A percentile compares a stretch with the other conserved stretches of the same genome.
Evolutionary conservation across 2,329 filamentous ascomycete species (phyloP).

Genomic region (Calonectria pseudoturangicola): DNA sequence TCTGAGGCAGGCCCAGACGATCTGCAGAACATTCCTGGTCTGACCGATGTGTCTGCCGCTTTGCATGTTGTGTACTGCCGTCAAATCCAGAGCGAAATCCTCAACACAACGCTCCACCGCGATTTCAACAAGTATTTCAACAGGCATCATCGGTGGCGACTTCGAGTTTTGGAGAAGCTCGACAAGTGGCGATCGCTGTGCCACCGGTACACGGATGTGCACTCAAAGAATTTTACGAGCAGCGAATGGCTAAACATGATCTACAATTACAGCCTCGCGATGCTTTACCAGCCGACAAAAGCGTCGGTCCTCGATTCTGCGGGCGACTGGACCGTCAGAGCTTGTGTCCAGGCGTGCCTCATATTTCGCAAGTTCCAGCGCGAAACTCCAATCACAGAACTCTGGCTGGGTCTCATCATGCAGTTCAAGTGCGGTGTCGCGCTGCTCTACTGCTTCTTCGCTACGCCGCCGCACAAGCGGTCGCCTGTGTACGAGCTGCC

Average conservation of each 20-base stretch:
- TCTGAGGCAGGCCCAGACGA: background rate
- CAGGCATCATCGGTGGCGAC: background rate
- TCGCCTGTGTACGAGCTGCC: slow-evolving; percentile 11
- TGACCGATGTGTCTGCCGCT: slow-evolving; percentile 8
- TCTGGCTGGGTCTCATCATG: slow-evolving; percentile 16
- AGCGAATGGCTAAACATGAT: slow-evolving; percentile 26
- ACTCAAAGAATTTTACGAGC: slow-evolving; percentile 12
- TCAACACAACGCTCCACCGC: slow-evolving; percentile 14
- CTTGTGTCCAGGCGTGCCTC: slow-evolving; percentile 4
- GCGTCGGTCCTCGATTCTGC: background rate
- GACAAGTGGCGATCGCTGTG: slow-evolving; percentile 9
- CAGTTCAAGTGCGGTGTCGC: slow-evolving; percentile 13
- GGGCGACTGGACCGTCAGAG: slow-evolving; percentile 10
- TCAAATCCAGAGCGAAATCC: slow-evolving; percentile 16
- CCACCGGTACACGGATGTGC: slow-evolving; percentile 4
- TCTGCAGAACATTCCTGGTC: slow-evolving; percentile 4
- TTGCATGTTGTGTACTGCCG: slow-evolving; percentile 16
- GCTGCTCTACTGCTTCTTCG: slow-evolving; percentile 16
- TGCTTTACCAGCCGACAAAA: slow-evolving; percentile 16
- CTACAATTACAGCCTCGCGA: slow-evolving; percentile 15
- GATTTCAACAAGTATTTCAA: slow-evolving; percentile 15
- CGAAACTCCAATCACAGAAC: slow-evolving; percentile 9
- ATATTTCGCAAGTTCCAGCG: slow-evolving; percentile 21
- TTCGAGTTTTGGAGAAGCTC: slow-evolving; percentile 18
- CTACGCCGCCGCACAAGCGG: background rate